phyloP scores from a whole-genome alignment of 768 basidiomycete species.

The Lyophyllum decastes region DNA sequence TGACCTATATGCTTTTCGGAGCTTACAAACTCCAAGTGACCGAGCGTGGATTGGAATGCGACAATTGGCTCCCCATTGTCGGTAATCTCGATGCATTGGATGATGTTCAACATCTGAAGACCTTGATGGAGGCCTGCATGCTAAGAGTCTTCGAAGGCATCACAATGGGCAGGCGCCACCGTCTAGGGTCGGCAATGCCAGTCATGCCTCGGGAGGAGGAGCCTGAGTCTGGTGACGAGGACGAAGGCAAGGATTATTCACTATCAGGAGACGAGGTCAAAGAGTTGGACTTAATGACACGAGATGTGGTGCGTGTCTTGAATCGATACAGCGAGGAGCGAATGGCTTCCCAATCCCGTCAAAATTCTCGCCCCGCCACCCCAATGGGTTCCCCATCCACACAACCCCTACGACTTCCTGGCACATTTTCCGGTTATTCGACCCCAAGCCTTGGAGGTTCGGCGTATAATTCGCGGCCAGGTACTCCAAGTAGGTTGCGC shows the following conservation, averaged over 20 bases:
- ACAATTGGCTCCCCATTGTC: conserved; percentile 86
- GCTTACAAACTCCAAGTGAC: conserved; percentile 75
- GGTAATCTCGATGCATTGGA: conserved; percentile 76
- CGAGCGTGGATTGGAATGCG: conserved; percentile 78
- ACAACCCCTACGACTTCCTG: conserved; percentile 34
- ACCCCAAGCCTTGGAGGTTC: conserved; percentile 51
- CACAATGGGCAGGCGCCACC: conserved; percentile 41
- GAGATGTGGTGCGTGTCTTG: conserved; percentile 72
- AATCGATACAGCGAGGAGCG: conserved; percentile 73
- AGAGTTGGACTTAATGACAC: conserved; percentile 75
- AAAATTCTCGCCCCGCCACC: conserved; percentile 67
- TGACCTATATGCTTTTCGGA: conserved; percentile 91
- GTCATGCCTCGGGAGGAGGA: conserved; percentile 46
- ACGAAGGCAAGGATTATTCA: conserved; percentile 49
- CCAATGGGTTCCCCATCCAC: conserved; percentile 57
- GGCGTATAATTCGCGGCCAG: conserved; percentile 55
- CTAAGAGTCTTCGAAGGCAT: conserved; percentile 91
- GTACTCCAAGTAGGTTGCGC: conserved; percentile 62
- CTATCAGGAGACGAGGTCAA: conserved; percentile 69
- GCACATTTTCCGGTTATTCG: conserved; percentile 56
- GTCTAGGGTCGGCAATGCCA: conserved; percentile 28
- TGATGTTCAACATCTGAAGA: conserved; percentile 80
- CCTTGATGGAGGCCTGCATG: conserved; percentile 80
- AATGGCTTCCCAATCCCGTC: conserved; percentile 52
- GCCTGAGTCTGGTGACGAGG: conserved; percentile 63